These are phyloP conservation scores for Saussurea involucrata DNA, from an alignment of 129 eudicot species.

Conservation along the genomic window DNA sequence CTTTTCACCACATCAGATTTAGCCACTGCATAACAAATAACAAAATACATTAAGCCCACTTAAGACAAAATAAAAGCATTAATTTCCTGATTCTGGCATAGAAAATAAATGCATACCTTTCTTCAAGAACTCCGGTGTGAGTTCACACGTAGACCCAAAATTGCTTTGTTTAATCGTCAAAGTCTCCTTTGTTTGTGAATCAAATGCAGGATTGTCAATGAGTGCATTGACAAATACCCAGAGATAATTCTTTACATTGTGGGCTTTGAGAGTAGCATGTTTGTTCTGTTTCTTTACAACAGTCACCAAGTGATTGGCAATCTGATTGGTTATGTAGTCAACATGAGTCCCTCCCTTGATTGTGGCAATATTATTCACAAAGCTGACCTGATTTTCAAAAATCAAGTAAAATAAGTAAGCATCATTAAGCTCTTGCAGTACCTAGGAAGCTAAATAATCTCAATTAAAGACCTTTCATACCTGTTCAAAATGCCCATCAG, in stretches of 20 bases:
- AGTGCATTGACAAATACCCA: slow-evolving; percentile 97
- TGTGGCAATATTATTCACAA: slow-evolving; percentile 82
- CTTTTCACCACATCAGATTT: slow-evolving; percentile 62
- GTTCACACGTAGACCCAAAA: slow-evolving; percentile 88
- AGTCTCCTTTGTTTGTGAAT: slow-evolving; percentile 96
- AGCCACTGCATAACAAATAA: slow-evolving; percentile 43
- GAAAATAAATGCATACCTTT: slow-evolving; percentile 52
- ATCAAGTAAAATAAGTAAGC: neutral
- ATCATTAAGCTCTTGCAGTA: neutral
- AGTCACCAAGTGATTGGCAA: slow-evolving; percentile 47
- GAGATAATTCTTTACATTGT: slow-evolving; percentile 72
- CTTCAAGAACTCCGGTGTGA: slow-evolving; percentile 59
- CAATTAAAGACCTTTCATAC: slow-evolving; percentile 18
- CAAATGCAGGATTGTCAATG: slow-evolving; percentile 98
- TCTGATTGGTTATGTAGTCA: slow-evolving; percentile 79
- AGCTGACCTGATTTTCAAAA: slow-evolving; percentile 72
- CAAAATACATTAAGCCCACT: neutral
- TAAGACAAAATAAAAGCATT: neutral
- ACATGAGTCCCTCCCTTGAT: slow-evolving; percentile 97
- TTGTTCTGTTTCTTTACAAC: slow-evolving; percentile 62
- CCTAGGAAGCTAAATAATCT: neutral
- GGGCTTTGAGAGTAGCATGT: slow-evolving; percentile 53
- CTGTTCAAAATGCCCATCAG: slow-evolving; percentile 97
- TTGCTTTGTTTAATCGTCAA: slow-evolving; percentile 74
- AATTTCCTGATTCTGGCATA: neutral